Evolutionary conservation across 2,329 filamentous ascomycete species (phyloP).

Genomic region (Ascochyta koolunga): DNA sequence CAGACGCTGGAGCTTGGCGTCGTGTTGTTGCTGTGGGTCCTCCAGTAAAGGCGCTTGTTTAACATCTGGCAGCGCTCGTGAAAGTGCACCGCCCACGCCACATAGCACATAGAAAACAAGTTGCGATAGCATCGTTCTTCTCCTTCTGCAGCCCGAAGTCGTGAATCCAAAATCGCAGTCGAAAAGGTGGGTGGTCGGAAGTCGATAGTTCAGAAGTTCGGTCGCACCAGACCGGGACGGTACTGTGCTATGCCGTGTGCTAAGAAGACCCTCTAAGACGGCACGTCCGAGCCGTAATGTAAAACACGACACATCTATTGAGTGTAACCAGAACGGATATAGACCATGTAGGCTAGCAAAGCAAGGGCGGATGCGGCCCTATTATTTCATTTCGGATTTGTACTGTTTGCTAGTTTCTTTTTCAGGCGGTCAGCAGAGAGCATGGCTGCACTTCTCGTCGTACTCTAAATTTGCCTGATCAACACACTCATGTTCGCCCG

Average conservation of each 20-base stretch:
- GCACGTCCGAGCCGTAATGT: neutral
- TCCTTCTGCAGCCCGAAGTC: neutral
- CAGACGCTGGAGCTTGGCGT: neutral
- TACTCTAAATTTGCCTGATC: too few species aligned
- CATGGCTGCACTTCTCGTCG: neutral
- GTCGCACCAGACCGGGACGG: neutral
- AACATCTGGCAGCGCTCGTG: neutral
- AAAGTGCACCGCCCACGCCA: neutral
- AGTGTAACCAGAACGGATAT: conserved; percentile 4
- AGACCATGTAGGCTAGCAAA: conserved; percentile 6
- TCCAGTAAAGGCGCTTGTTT: conserved; percentile 1
- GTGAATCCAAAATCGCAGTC: neutral
- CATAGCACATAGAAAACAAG: neutral
- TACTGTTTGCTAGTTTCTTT: neutral
- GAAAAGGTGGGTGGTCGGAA: too few species aligned
- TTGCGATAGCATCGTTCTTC: neutral
- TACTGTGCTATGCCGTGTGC: conserved; percentile 8
- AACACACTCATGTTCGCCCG: neutral
- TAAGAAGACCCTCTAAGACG: neutral
- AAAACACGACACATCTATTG: conserved; percentile 2
- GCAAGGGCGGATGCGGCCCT: conserved; percentile 2
- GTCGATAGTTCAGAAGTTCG: too few species aligned
- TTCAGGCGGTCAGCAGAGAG: neutral
- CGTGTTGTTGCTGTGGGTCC: neutral
- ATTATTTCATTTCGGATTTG: conserved; percentile 10